These are phyloP conservation scores for Debaryomyces fabryi DNA, from an alignment of 1,139 yeast genomes.

Conservation along the genomic window DNA sequence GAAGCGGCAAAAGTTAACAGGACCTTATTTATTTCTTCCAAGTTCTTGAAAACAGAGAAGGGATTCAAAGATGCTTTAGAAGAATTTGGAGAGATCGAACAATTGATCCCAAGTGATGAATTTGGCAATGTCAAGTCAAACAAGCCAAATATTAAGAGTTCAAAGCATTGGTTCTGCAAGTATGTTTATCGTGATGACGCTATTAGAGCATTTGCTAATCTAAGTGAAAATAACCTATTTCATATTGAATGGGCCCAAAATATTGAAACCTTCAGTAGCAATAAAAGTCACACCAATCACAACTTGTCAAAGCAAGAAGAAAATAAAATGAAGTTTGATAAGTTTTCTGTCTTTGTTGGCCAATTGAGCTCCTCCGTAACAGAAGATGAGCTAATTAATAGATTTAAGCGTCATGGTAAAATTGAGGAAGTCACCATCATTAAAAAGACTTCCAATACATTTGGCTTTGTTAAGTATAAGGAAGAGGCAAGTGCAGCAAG, in stretches of 20 bases:
- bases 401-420: slow-evolving; percentile 70
- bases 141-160: slow-evolving; percentile 13
- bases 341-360: slow-evolving; percentile 74
- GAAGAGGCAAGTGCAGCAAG: slow-evolving; percentile 77
- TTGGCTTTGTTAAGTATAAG: slow-evolving; percentile 71
- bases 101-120: slow-evolving; percentile 54
- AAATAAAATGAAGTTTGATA: slow-evolving; percentile 50
- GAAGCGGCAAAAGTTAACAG: slow-evolving; percentile 92
- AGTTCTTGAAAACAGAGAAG: slow-evolving; percentile 23
- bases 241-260: slow-evolving; percentile 86
- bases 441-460: slow-evolving; percentile 53
- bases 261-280: slow-evolving; percentile 39
- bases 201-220: slow-evolving; percentile 76
- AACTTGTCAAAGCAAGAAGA: slow-evolving; percentile 9
- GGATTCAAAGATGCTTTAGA: slow-evolving; percentile 43
- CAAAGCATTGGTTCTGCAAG: slow-evolving; percentile 73
- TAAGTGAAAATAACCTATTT: slow-evolving; percentile 55
- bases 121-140: slow-evolving; percentile 30
- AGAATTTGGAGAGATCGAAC: slow-evolving; percentile 75
- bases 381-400: slow-evolving; percentile 52
- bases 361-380: slow-evolving; percentile 61
- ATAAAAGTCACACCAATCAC: slow-evolving; percentile 13
- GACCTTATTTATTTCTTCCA: slow-evolving; percentile 61
- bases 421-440: slow-evolving; percentile 56
- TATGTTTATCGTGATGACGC: slow-evolving; percentile 91